Evolutionary conservation across 306 rosid species (phyloP).

Genomic region (Quercus berberidifolia): DNA sequence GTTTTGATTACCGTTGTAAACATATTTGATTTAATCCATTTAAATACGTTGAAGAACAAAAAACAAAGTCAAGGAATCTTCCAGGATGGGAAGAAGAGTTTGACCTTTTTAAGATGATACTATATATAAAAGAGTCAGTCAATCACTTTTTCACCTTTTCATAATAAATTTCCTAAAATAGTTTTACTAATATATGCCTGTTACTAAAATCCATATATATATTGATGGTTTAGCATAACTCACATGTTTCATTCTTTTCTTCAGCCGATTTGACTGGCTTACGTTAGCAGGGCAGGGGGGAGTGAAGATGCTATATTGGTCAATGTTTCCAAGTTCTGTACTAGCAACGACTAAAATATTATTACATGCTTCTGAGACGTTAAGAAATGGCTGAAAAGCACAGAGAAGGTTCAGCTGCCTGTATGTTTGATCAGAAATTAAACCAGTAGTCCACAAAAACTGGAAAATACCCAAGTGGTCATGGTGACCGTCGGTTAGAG

Average conservation of each 20-base stretch:
- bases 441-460: slow-evolving; percentile 86
- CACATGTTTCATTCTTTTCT: slow-evolving; percentile 55
- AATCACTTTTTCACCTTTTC: neutral
- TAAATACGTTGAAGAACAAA: neutral
- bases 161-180: neutral
- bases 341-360: slow-evolving; percentile 36
- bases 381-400: slow-evolving; percentile 43
- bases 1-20: neutral
- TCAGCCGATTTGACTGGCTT: slow-evolving; percentile 44
- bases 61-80: neutral
- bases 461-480: slow-evolving; percentile 73
- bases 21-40: neutral
- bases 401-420: slow-evolving; percentile 57
- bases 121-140: neutral
- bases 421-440: slow-evolving; percentile 89
- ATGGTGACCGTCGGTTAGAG: slow-evolving; percentile 69
- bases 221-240: slow-evolving; percentile 23
- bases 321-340: slow-evolving; percentile 68
- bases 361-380: slow-evolving; percentile 52
- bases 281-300: slow-evolving; percentile 47
- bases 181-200: too few species aligned
- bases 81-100: neutral
- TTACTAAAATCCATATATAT: neutral
- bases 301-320: slow-evolving; percentile 77
- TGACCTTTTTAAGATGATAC: neutral